These are phyloP conservation scores for Hyaloscypha hepaticicola DNA, from an alignment of 495 filamentous ascomycete species.

Conservation along the genomic window DNA sequence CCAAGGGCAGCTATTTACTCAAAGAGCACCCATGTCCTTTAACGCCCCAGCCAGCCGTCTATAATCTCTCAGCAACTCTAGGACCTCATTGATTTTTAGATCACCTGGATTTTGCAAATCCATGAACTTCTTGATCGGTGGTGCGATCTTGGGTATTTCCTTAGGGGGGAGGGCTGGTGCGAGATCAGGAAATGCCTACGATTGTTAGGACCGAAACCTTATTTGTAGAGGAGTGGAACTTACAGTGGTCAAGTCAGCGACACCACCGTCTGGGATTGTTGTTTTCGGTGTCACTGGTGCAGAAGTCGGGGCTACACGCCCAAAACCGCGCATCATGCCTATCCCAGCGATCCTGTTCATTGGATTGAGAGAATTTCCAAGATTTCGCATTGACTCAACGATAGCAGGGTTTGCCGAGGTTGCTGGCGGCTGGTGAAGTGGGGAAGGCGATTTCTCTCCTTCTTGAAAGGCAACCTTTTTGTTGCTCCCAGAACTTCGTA, in stretches of 20 bases:
- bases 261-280: conserved; percentile 41
- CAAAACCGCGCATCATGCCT: conserved; percentile 68
- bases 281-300: conserved; percentile 25
- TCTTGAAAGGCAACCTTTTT: conserved; percentile 49
- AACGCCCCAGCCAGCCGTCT: conserved; percentile 72
- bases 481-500: conserved; percentile 59
- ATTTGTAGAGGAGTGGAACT: conserved; percentile 7
- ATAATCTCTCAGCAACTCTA: conserved; percentile 83
- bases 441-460: conserved; percentile 36
- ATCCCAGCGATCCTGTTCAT: conserved; percentile 64
- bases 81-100: conserved; percentile 76
- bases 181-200: conserved; percentile 59
- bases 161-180: conserved; percentile 49
- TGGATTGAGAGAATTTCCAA: conserved; percentile 81
- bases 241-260: conserved; percentile 50
- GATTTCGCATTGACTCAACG: conserved; percentile 78
- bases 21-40: conserved; percentile 59
- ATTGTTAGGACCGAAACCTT: neutral
- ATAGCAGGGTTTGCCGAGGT: conserved; percentile 46
- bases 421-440: conserved; percentile 15
- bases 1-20: conserved; percentile 18
- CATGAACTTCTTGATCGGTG: conserved; percentile 78
- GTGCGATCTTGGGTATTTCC: conserved; percentile 56
- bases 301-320: conserved; percentile 48
- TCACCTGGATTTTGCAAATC: conserved; percentile 75